Conservation (phyloP, 345 rosid genomes). For the Streptanthus diversifolius region DNA sequence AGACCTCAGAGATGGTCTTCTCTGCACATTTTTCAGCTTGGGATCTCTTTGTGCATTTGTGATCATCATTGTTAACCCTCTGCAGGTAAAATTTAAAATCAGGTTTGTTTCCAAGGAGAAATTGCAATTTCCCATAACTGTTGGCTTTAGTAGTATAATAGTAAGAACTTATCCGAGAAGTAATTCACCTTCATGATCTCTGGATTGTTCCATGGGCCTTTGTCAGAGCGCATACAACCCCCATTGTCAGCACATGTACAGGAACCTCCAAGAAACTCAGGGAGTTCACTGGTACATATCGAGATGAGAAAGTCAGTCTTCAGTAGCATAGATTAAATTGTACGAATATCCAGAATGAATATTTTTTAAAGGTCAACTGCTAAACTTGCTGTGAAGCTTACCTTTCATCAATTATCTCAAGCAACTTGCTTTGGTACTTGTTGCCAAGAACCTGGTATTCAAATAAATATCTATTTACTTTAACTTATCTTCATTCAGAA, state of each 20-base stretch:
- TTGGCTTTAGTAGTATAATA: not conserved
- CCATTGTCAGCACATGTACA: constrained; percentile 85
- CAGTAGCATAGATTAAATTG: not conserved
- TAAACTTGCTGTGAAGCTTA: not conserved
- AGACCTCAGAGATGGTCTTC: constrained; percentile 54
- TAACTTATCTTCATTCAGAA: constrained; percentile 7
- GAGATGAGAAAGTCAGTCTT: constrained; percentile 8
- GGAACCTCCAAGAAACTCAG: constrained; percentile 84
- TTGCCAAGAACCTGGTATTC: constrained; percentile 79
- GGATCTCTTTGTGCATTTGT: constrained; percentile 50
- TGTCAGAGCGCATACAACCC: constrained; percentile 90
- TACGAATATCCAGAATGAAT: not conserved
- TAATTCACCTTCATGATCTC: constrained; percentile 64
- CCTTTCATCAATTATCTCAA: constrained; percentile 88
- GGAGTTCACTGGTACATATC: constrained; percentile 61
- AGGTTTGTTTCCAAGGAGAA: not conserved
- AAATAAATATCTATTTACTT: constrained; percentile 4
- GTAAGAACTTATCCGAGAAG: not conserved
- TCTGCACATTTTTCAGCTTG: constrained; percentile 36
- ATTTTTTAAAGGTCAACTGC: not conserved
- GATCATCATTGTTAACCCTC: constrained; percentile 74
- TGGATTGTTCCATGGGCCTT: constrained; percentile 88
- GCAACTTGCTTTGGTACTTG: constrained; percentile 91
- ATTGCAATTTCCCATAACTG: not conserved
- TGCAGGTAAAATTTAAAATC: constrained; percentile 31